Percentiles rank a stretch among this genome's conserved stretches.
Conservation (phyloP, 2,329 filamentous ascomycete genomes). For the Colletotrichum lindemuthianum region DNA sequence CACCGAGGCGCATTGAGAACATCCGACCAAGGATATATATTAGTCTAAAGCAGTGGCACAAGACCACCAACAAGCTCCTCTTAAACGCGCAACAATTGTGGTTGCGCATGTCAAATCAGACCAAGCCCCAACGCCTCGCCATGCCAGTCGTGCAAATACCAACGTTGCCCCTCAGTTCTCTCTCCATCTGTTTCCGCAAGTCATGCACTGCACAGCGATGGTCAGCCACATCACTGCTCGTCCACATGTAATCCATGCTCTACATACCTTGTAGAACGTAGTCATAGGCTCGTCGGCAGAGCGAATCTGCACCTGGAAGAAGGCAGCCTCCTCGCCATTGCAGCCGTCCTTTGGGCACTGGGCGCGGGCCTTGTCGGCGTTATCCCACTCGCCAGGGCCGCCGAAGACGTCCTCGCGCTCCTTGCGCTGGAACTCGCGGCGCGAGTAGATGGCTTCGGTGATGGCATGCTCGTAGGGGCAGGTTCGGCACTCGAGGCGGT, state of each 20-base stretch:
- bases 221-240: constrained; percentile 35
- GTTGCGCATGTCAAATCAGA: constrained; percentile 4
- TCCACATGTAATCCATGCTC: not conserved
- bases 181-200: constrained; percentile 72
- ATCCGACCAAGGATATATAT: not conserved
- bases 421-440: constrained; percentile 86
- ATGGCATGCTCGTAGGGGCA: constrained; percentile 93
- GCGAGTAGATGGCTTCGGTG: constrained; percentile 79
- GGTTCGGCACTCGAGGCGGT: constrained; percentile 94
- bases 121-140: constrained; percentile 42
- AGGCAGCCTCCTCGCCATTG: constrained; percentile 86
- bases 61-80: not conserved
- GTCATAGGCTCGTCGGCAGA: constrained; percentile 99
- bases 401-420: constrained; percentile 92
- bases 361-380: constrained; percentile 84
- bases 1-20: too few relatives aligned
- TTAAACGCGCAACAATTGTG: not conserved
- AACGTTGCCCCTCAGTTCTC: constrained; percentile 60
- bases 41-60: not conserved
- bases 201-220: constrained; percentile 65
- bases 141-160: constrained; percentile 34
- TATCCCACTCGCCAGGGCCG: constrained; percentile 87
- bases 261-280: constrained; percentile 84
- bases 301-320: constrained; percentile 96
- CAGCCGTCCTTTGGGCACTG: constrained; percentile 87